phyloP scores from a whole-genome alignment of 2,329 filamentous ascomycete genomes.

The Hypoxylon sp. region DNA sequence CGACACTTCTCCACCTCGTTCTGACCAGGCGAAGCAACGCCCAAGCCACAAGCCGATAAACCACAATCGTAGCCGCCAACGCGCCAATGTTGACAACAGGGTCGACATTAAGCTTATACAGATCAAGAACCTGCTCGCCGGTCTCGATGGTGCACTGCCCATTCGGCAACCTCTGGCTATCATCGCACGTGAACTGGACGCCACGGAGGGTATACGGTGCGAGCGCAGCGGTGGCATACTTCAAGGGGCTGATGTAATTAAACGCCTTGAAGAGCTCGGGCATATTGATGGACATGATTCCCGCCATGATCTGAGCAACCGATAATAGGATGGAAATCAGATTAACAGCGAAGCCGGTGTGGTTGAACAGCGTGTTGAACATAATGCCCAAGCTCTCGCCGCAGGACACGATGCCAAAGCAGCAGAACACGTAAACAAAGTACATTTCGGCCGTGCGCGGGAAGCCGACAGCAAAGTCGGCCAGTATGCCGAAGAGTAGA shows the following conservation, averaged over 20 bases:
- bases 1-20: slow-evolving; percentile 57
- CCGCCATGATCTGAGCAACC: slow-evolving; percentile 75
- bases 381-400: slow-evolving; percentile 81
- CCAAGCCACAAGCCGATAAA: slow-evolving; percentile 73
- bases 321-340: slow-evolving; percentile 74
- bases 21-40: slow-evolving; percentile 62
- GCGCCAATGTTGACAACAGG: slow-evolving; percentile 68
- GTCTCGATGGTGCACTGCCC: slow-evolving; percentile 71
- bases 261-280: slow-evolving; percentile 70
- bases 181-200: slow-evolving; percentile 70
- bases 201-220: slow-evolving; percentile 70
- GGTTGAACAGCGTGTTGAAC: slow-evolving; percentile 78
- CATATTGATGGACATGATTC: slow-evolving; percentile 75
- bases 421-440: slow-evolving; percentile 72
- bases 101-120: slow-evolving; percentile 73
- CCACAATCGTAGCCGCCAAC: slow-evolving; percentile 68
- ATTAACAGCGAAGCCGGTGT: slow-evolving; percentile 80
- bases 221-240: slow-evolving; percentile 73
- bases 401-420: slow-evolving; percentile 77
- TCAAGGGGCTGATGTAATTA: slow-evolving; percentile 76
- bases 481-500: slow-evolving; percentile 71
- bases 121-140: slow-evolving; percentile 70
- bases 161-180: slow-evolving; percentile 64
- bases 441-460: slow-evolving; percentile 70
- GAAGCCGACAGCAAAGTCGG: slow-evolving; percentile 71